These are phyloP conservation scores for Fragaria vesca DNA, from an alignment of 306 rosid species.

Conservation along the genomic window DNA sequence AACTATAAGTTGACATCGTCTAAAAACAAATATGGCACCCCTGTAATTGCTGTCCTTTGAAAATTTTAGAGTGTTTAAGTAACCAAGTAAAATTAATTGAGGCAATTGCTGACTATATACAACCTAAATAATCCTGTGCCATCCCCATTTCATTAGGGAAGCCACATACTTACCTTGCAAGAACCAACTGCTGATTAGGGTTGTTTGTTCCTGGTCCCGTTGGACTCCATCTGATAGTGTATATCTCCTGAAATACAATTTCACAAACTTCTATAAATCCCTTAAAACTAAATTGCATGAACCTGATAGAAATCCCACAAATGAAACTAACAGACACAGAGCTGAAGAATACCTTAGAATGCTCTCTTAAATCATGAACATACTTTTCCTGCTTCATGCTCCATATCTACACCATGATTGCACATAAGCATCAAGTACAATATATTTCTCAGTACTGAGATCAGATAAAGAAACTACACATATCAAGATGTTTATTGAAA, in stretches of 20 bases:
- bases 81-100: not conserved
- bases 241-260: slow-evolving; percentile 67
- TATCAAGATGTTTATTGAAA: not conserved
- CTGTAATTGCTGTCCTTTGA: not conserved
- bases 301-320: not conserved
- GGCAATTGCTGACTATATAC: not conserved
- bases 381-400: slow-evolving; percentile 80
- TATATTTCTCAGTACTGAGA: not conserved
- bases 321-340: not conserved
- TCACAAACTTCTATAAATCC: not conserved
- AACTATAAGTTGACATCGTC: not conserved
- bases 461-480: too few relatives aligned
- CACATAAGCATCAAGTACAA: slow-evolving; percentile 8
- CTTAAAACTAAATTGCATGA: not conserved
- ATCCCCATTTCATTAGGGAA: not conserved
- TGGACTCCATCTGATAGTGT: slow-evolving; percentile 96
- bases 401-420: slow-evolving; percentile 72
- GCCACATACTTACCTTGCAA: slow-evolving; percentile 70
- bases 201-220: slow-evolving; percentile 83
- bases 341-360: slow-evolving; percentile 61
- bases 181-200: slow-evolving; percentile 69
- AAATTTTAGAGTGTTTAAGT: not conserved
- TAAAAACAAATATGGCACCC: not conserved
- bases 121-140: not conserved
- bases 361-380: slow-evolving; percentile 86